Conservation (phyloP, 2,329 filamentous ascomycete species). For the Scortechinia acanthostroma region DNA sequence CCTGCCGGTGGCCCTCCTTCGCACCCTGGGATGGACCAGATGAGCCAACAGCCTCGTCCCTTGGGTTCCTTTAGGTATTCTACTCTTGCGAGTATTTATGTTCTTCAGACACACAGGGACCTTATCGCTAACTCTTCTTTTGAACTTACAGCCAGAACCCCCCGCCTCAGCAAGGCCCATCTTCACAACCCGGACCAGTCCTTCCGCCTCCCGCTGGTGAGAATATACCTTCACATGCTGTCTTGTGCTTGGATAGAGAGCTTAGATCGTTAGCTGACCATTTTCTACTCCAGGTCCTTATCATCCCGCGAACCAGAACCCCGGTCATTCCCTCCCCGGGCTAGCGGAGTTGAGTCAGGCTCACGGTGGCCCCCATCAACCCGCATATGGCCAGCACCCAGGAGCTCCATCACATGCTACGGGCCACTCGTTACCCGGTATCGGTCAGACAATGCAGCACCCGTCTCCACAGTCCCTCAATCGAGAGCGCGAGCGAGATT, state of each 20-base stretch:
- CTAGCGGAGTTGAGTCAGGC: background rate
- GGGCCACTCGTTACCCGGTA: background rate
- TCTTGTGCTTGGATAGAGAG: no score
- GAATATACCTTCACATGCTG: no score
- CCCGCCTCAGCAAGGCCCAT: conserved; percentile 1
- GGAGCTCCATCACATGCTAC: background rate
- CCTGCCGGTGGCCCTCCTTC: background rate
- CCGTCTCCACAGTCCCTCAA: background rate
- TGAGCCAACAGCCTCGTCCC: conserved; percentile 1
- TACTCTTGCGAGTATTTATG: background rate
- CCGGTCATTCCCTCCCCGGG: conserved; percentile 1
- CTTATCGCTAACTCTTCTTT: background rate
- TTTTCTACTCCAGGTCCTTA: background rate
- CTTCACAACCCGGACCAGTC: background rate
- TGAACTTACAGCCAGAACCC: background rate
- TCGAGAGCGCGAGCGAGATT: conserved; percentile 1
- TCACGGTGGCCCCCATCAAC: background rate
- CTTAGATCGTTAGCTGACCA: no score
- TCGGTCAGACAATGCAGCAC: conserved; percentile 2
- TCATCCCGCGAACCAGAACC: background rate
- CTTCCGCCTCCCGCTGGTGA: background rate
- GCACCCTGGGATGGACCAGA: conserved; percentile 1
- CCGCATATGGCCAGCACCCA: background rate
- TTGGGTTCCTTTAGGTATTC: background rate
- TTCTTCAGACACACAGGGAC: no score